Conservation (phyloP, 2,329 filamentous ascomycete species). For the Cladosporium sp. region DNA sequence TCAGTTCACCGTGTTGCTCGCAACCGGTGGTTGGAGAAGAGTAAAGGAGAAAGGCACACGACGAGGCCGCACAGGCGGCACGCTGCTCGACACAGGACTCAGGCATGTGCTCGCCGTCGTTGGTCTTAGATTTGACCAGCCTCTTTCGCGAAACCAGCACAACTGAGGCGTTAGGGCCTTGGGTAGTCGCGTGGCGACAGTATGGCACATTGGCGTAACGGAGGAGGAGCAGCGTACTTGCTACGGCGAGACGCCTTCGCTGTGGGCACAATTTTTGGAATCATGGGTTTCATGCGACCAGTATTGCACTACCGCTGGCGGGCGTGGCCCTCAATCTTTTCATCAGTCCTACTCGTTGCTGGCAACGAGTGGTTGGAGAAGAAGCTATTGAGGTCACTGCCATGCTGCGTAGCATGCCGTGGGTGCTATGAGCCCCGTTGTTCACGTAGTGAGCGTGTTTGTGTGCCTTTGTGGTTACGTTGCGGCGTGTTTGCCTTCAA, state of each 20-base stretch:
- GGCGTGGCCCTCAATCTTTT: background rate
- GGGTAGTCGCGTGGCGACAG: background rate
- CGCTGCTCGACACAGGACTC: background rate
- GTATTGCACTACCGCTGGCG: background rate
- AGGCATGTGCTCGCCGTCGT: background rate
- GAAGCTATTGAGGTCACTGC: background rate
- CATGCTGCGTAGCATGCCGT: background rate
- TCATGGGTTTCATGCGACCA: background rate
- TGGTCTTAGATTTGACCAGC: background rate
- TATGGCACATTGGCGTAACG: background rate
- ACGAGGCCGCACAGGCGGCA: background rate
- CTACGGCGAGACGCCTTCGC: background rate
- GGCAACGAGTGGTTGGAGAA: background rate
- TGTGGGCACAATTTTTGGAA: background rate
- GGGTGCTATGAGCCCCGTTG: background rate
- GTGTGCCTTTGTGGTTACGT: background rate
- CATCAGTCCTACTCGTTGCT: background rate
- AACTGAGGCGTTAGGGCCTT: background rate
- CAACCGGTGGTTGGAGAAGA: background rate
- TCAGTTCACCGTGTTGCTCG: background rate
- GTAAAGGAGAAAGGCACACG: background rate
- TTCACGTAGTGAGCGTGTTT: background rate
- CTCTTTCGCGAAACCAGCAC: background rate
- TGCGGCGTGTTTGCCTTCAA: background rate
- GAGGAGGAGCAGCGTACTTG: background rate